Evolutionary conservation across 345 rosid genomes (phyloP), one percentile per base, ranked within the genome.

Genomic region (Citrus cavaleriei): DNA sequence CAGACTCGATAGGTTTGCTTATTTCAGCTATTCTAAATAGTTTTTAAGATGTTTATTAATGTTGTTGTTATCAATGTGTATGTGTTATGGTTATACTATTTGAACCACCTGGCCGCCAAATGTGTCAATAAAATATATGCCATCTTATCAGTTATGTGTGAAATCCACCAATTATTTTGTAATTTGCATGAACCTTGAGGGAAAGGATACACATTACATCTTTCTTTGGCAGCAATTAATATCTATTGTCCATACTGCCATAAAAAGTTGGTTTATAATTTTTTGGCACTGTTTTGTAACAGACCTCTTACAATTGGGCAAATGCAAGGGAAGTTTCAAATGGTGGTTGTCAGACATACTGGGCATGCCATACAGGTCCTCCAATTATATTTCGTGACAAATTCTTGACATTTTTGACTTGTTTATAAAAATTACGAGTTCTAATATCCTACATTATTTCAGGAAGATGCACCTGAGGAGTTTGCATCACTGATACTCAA

Each of bases 281-380:
- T 65, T 18, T 64, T 60, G 74, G 60, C 30, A 7, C 55, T 70
- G 19, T 73, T 77, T 66, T 74, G 78, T 72, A 32, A 79, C 87
- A 95, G 99, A 85, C 70, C 92, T 46, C 98, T 93, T 68, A 93
- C 99, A 78, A 95, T 95, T 74, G 98, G 97, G 67, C 98, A 95
- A 87, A 95, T 95, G 99, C 98, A 93, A 93, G 99, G 99, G 78
- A 93, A 95, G 83, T 95, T 95, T 83, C 99, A 95, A 85, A 92
- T 95, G 98, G 92, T 94, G 28, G 95, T 93, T 38, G 93, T 95
- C 49, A 92, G 95, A 81, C 94, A 95, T 85, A 91, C 99, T 0
- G 98, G 98, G 61, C 99, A 95, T 89, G 98, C 98, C 66, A 95
- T 95, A 78, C 99, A 95, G 98, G 99, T 95, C 51, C 40, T 5